These are phyloP conservation scores for Heliamphora ciliata DNA, from an alignment of 179 eudicot genomes.

Conservation along the genomic window DNA sequence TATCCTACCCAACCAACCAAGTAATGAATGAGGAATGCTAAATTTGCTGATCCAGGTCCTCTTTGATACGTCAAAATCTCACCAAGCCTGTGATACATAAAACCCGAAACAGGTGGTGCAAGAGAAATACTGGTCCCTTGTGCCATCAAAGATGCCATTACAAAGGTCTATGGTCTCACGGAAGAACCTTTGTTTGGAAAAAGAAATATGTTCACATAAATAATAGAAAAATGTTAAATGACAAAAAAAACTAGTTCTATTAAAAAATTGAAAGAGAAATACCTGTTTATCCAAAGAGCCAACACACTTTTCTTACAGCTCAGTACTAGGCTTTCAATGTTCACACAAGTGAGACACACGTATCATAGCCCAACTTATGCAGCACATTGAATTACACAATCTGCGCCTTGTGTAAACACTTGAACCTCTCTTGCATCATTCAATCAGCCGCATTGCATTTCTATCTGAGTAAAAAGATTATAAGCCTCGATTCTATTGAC, in stretches of 20 bases:
- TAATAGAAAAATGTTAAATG: not conserved
- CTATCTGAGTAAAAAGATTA: too few species aligned
- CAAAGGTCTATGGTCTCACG: not conserved
- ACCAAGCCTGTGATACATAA: not conserved
- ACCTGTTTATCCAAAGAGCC: too few species aligned
- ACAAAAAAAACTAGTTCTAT: not conserved
- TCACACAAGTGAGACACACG: too few species aligned
- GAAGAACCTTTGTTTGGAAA: not conserved
- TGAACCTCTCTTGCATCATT: too few species aligned
- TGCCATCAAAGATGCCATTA: not conserved
- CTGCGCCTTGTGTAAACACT: too few species aligned
- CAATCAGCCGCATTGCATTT: too few species aligned
- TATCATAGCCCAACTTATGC: too few species aligned
- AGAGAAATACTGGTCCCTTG: not conserved
- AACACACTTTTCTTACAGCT: too few species aligned
- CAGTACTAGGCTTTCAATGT: too few species aligned
- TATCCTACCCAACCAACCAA: not conserved
- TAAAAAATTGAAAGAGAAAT: too few species aligned
- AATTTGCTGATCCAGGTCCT: not conserved
- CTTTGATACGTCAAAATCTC: not conserved
- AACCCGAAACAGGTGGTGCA: not conserved
- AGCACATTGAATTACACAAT: too few species aligned
- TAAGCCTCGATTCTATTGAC: not conserved
- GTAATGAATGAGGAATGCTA: not conserved
- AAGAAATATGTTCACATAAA: not conserved